Conservation (phyloP, 352 stramenopile genomes). For the Phytophthora constricta region DNA sequence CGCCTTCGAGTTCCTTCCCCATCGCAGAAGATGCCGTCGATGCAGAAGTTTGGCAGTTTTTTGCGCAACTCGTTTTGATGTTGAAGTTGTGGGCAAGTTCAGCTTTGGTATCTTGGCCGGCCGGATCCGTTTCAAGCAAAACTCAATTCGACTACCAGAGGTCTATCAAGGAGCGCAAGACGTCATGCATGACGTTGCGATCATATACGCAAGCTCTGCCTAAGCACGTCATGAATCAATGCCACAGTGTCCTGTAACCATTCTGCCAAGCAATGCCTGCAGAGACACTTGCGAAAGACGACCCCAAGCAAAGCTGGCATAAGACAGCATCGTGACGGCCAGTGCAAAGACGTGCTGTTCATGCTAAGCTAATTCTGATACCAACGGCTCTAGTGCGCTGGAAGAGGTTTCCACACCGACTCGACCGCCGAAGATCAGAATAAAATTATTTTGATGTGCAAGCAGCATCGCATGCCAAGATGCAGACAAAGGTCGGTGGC, state of each 20-base stretch:
- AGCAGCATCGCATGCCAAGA: not conserved
- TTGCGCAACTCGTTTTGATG: no score
- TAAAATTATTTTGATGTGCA: constrained; percentile 10
- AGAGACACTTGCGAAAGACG: no score
- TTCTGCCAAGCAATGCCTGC: no score
- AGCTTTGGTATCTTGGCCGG: not conserved
- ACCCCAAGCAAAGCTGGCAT: no score
- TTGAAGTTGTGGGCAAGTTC: not conserved
- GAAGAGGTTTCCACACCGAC: constrained; percentile 1
- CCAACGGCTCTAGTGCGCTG: not conserved
- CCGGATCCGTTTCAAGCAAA: not conserved
- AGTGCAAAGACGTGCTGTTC: not conserved
- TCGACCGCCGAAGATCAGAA: not conserved
- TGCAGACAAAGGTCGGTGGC: no score
- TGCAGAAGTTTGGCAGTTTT: not conserved
- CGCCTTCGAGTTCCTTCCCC: no score
- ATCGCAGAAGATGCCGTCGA: not conserved
- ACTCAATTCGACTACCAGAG: not conserved
- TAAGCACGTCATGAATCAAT: not conserved
- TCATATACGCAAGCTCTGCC: not conserved
- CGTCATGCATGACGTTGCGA: not conserved
- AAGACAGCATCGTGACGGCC: no score
- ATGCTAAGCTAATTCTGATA: constrained; percentile 4
- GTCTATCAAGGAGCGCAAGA: no score
- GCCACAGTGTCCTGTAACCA: no score